Conservation (phyloP, 2,329 filamentous ascomycete species). For the Diatrype stigma region DNA sequence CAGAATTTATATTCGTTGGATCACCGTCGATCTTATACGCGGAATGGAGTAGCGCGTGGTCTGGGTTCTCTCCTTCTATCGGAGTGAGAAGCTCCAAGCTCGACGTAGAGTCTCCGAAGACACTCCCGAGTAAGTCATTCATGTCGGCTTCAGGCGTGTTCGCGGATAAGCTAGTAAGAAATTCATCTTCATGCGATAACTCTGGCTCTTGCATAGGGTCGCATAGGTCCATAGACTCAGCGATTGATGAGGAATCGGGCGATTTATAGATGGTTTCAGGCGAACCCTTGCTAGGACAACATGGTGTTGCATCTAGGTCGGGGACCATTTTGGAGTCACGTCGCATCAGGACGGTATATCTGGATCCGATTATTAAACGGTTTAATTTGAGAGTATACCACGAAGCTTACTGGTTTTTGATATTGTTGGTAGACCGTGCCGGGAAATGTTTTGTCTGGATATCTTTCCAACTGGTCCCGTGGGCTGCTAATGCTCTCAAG, state of each 20-base stretch:
- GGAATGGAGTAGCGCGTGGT: background rate
- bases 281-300: background rate
- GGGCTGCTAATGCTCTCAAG: background rate
- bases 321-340: background rate
- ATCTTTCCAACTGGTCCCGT: slow-evolving; percentile 2
- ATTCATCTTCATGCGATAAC: background rate
- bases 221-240: background rate
- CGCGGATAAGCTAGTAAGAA: background rate
- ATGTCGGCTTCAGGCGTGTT: background rate
- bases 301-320: background rate
- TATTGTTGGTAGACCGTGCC: background rate
- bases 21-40: background rate
- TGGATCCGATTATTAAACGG: background rate
- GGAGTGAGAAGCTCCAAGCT: background rate
- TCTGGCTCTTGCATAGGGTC: background rate
- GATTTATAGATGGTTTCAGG: background rate
- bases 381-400: background rate
- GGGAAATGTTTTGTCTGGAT: slow-evolving; percentile 2
- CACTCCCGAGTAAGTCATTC: background rate
- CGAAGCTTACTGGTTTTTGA: slow-evolving; percentile 1
- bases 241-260: background rate
- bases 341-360: slow-evolving; percentile 2
- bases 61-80: background rate
- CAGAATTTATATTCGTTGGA: background rate
- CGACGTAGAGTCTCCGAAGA: background rate